These are phyloP conservation scores for Epichloe sylvatica DNA, from an alignment of 2,329 filamentous ascomycete species.

Conservation along the genomic window DNA sequence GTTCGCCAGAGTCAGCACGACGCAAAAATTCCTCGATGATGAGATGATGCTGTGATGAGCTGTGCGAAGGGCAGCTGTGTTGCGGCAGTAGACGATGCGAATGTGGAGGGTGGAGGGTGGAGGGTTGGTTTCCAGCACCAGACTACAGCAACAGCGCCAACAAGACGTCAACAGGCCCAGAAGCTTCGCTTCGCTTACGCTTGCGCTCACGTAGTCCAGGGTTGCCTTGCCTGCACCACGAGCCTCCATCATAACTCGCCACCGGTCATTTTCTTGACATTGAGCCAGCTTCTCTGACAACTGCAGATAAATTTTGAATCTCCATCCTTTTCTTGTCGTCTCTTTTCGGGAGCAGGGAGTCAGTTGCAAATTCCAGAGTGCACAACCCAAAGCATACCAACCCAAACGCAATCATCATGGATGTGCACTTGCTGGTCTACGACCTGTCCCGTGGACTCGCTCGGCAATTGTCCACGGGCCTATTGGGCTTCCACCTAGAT, in stretches of 20 bases:
- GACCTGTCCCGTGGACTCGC: conserved; percentile 56
- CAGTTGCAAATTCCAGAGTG: too few relatives aligned
- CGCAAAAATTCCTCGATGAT: too few relatives aligned
- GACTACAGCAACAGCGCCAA: too few relatives aligned
- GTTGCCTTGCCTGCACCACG: neutral
- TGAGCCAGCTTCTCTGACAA: too few relatives aligned
- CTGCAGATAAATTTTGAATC: neutral
- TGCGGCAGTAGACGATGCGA: too few relatives aligned
- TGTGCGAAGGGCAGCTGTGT: too few relatives aligned
- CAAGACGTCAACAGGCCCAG: too few relatives aligned
- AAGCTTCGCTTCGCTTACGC: neutral
- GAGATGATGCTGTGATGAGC: too few relatives aligned
- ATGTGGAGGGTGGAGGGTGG: neutral
- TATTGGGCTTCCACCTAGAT: conserved; percentile 55
- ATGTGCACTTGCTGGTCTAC: conserved; percentile 65
- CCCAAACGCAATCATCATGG: conserved; percentile 34
- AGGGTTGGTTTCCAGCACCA: neutral
- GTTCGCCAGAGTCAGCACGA: too few relatives aligned
- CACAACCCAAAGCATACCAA: neutral
- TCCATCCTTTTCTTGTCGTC: too few relatives aligned
- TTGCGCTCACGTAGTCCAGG: neutral
- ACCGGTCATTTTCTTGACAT: too few relatives aligned
- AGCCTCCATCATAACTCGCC: neutral
- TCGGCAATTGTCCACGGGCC: conserved; percentile 37
- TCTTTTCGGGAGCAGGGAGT: neutral